Evolutionary conservation across 768 basidiomycete genomes (phyloP).

Genomic region (Lactarius pseudohatsudake): DNA sequence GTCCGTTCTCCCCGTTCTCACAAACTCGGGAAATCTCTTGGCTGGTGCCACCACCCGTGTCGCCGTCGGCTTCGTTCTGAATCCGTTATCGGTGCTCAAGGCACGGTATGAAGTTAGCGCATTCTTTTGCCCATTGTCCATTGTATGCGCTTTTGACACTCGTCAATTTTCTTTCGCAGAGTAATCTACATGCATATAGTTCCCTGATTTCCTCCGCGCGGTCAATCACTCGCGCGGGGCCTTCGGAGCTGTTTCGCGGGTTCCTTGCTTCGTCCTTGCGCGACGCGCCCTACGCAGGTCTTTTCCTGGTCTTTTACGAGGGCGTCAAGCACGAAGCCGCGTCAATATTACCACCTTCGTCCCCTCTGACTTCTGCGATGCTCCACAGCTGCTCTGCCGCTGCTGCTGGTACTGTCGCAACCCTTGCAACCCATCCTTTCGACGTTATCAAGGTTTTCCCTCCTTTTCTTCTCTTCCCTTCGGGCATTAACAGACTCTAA

Average conservation of each 20-base stretch:
- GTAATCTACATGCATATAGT: conserved; percentile 72
- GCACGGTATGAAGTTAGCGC: conserved; percentile 81
- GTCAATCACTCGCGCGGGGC: conserved; percentile 66
- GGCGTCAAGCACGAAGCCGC: conserved; percentile 74
- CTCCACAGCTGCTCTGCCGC: conserved; percentile 72
- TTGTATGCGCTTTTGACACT: neutral
- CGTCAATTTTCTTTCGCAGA: conserved; percentile 44
- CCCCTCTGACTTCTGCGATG: conserved; percentile 46
- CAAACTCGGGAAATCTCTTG: conserved; percentile 76
- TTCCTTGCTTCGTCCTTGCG: conserved; percentile 86
- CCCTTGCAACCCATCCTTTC: conserved; percentile 86
- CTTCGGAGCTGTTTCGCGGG: conserved; percentile 81
- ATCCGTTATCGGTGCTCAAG: conserved; percentile 90
- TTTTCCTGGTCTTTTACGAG: conserved; percentile 89
- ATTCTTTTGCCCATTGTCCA: neutral
- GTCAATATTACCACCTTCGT: conserved; percentile 45
- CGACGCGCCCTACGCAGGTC: conserved; percentile 91
- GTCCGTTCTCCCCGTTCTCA: conserved; percentile 69
- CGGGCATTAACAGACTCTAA: neutral
- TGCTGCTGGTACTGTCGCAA: conserved; percentile 80
- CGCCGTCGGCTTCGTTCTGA: conserved; percentile 77
- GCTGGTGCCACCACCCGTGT: conserved; percentile 84
- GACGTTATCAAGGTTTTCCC: conserved; percentile 82
- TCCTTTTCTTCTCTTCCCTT: conserved; percentile 3
- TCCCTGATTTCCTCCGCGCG: conserved; percentile 58